These are phyloP conservation scores for Podospora anserina DNA, from an alignment of 495 filamentous ascomycete species.

Conservation along the genomic window DNA sequence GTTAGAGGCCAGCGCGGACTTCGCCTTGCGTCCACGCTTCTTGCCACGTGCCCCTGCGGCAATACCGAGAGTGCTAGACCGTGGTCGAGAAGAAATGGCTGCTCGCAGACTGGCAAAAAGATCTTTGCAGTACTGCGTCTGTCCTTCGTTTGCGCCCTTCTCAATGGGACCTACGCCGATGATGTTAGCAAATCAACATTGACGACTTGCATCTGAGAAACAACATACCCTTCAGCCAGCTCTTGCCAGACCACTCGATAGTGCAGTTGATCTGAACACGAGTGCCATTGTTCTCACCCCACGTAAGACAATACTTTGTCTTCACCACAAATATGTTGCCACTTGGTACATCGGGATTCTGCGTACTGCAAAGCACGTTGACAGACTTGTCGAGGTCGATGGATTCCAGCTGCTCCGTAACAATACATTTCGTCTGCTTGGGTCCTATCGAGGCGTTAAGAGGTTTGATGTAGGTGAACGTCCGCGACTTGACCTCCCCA, in stretches of 20 bases:
- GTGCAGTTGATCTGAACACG: conserved; percentile 79
- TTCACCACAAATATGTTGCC: conserved; percentile 89
- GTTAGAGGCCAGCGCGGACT: conserved; percentile 39
- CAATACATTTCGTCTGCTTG: conserved; percentile 92
- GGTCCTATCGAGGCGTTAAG: conserved; percentile 80
- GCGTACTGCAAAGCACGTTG: conserved; percentile 72
- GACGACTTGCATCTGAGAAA: neutral
- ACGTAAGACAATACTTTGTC: conserved; percentile 90
- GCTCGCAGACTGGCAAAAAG: conserved; percentile 68
- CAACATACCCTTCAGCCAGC: conserved; percentile 85
- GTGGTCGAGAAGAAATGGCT: conserved; percentile 64
- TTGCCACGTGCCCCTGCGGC: conserved; percentile 39
- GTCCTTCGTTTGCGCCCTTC: conserved; percentile 89
- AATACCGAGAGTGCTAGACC: conserved; percentile 35
- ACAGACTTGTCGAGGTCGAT: conserved; percentile 86
- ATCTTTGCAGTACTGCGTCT: conserved; percentile 73
- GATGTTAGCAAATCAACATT: conserved; percentile 9
- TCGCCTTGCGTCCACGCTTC: conserved; percentile 59
- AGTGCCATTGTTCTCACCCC: conserved; percentile 82
- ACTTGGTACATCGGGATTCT: conserved; percentile 92
- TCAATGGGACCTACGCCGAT: conserved; percentile 73
- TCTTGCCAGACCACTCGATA: conserved; percentile 96
- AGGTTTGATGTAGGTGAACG: conserved; percentile 89
- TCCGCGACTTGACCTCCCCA: conserved; percentile 67
- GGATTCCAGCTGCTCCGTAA: conserved; percentile 73